A percentile compares a stretch with the other conserved stretches of the same genome.
phyloP scores from a whole-genome alignment of 495 filamentous ascomycete species.

The Podospora pseudocomata region DNA sequence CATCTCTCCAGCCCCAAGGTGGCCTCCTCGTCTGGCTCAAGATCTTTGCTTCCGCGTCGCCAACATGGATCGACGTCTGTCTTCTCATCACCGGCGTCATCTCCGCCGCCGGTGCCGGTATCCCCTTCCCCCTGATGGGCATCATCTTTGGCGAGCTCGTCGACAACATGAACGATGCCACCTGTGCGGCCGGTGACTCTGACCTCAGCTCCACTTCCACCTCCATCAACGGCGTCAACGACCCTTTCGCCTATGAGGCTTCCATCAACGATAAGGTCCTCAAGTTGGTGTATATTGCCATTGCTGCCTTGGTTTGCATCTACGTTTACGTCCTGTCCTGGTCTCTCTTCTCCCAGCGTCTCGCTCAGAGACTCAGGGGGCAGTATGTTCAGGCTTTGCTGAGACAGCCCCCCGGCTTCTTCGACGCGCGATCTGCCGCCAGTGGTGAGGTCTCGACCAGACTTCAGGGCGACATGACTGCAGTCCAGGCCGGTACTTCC shows the following conservation, averaged over 20 bases:
- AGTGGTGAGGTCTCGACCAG: constrained; percentile 60
- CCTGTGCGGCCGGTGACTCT: constrained; percentile 39
- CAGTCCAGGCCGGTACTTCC: constrained; percentile 59
- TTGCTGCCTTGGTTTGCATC: constrained; percentile 59
- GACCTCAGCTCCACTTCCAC: constrained; percentile 19
- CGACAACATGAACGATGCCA: constrained; percentile 60
- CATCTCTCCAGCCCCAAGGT: background rate
- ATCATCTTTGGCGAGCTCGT: constrained; percentile 67
- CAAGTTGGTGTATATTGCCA: constrained; percentile 58
- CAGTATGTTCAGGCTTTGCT: constrained; percentile 55
- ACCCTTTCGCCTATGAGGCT: constrained; percentile 24
- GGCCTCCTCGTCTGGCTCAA: constrained; percentile 15
- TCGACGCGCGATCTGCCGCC: constrained; percentile 53
- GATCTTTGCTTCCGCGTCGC: constrained; percentile 33
- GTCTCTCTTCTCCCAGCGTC: constrained; percentile 58
- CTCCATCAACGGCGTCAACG: constrained; percentile 14
- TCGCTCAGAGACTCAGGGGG: constrained; percentile 60
- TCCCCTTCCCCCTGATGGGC: constrained; percentile 64
- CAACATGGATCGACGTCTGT: constrained; percentile 43
- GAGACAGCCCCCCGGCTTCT: constrained; percentile 59
- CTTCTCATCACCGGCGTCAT: constrained; percentile 52
- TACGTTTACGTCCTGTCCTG: constrained; percentile 56
- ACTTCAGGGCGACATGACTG: constrained; percentile 57
- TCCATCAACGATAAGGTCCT: constrained; percentile 57
- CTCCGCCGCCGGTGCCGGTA: constrained; percentile 57